Conservation (phyloP, 768 basidiomycete genomes). For the Termitomyces titanicus region DNA sequence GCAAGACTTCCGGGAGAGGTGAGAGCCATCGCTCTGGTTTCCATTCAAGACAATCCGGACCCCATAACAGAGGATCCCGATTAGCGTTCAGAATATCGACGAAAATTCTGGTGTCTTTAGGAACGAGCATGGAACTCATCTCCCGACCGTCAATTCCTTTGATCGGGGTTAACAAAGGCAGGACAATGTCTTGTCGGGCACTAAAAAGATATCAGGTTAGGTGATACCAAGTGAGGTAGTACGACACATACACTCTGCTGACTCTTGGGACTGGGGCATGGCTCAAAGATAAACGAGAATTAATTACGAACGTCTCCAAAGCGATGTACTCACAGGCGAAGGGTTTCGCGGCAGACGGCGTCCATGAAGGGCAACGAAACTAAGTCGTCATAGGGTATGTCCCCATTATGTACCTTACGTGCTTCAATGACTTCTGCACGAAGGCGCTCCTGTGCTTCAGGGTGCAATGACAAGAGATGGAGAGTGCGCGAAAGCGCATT, state of each 20-base stretch:
- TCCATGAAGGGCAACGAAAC: constrained; percentile 21
- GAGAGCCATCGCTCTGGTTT: constrained; percentile 37
- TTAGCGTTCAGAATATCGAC: constrained; percentile 27
- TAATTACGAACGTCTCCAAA: not conserved
- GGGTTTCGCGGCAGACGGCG: constrained; percentile 16
- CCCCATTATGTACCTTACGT: constrained; percentile 2
- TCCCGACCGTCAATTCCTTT: constrained; percentile 22
- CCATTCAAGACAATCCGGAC: constrained; percentile 34
- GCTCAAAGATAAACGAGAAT: not conserved
- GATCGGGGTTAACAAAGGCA: constrained; percentile 30
- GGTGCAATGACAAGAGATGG: constrained; percentile 24
- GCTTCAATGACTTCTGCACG: constrained; percentile 33
- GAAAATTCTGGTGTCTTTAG: constrained; percentile 24
- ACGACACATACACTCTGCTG: no score
- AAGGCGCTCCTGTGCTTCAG: constrained; percentile 28
- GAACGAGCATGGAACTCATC: constrained; percentile 23
- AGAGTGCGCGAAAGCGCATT: constrained; percentile 27
- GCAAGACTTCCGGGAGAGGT: constrained; percentile 23
- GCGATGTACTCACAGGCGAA: constrained; percentile 20
- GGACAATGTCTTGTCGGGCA: constrained; percentile 21
- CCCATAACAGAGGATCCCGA: constrained; percentile 29
- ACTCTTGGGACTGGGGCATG: constrained; percentile 4
- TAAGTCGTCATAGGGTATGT: constrained; percentile 17
- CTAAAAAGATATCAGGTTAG: constrained; percentile 20
- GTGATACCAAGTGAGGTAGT: no score